These are phyloP conservation scores for Malassezia arunalokei DNA, from an alignment of 1,284 basidiomycete genomes.

Conservation along the genomic window DNA sequence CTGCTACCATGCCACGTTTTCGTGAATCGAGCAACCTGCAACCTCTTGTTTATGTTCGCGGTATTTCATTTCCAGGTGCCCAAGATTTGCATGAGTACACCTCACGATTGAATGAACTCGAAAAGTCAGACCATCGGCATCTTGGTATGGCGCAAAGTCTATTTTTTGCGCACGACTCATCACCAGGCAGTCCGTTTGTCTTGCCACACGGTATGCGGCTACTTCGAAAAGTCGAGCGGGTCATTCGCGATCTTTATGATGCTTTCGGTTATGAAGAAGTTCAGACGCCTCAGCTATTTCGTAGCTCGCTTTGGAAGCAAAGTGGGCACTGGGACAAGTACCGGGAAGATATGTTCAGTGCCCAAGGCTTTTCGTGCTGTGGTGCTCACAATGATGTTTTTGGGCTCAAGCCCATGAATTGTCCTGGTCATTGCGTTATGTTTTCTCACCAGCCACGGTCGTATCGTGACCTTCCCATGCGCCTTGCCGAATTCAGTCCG, in stretches of 20 bases:
- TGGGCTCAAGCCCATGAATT: conserved; percentile 45
- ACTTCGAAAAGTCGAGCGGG: conserved; percentile 34
- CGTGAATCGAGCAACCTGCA: conserved; percentile 1
- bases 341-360: conserved; percentile 44
- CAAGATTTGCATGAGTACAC: conserved; percentile 11
- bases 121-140: conserved; percentile 26
- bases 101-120: conserved; percentile 1
- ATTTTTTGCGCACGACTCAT: conserved; percentile 41
- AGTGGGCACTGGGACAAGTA: conserved; percentile 46
- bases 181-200: conserved; percentile 43
- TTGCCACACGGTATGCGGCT: conserved; percentile 42
- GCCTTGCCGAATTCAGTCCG: conserved; percentile 39
- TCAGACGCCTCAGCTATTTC: conserved; percentile 40
- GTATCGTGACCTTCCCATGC: conserved; percentile 38
- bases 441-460: conserved; percentile 31
- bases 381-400: conserved; percentile 21
- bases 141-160: conserved; percentile 33
- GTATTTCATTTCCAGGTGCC: conserved; percentile 17
- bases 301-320: conserved; percentile 34
- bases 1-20: conserved; percentile 7
- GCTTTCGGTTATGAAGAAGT: conserved; percentile 43
- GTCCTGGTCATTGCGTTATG: conserved; percentile 41
- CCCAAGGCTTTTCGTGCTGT: conserved; percentile 35
- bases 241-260: conserved; percentile 42
- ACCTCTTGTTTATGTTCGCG: conserved; percentile 13